phyloP scores from a whole-genome alignment of 2,329 filamentous ascomycete species.

The Scortechinia acanthostroma region DNA sequence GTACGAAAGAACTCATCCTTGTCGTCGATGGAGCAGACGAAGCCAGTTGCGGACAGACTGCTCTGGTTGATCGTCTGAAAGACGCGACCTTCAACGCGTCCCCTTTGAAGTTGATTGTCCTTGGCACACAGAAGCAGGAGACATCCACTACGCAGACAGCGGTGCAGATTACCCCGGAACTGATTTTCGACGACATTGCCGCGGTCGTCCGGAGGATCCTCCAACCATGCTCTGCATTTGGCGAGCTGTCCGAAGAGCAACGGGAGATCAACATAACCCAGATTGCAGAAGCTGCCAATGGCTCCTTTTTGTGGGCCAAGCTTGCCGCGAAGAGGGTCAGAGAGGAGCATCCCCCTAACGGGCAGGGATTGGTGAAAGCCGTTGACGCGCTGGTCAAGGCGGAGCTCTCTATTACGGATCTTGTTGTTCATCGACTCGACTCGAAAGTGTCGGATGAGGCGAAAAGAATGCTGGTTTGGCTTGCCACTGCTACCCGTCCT shows the following conservation, averaged over 20 bases:
- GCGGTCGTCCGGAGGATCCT: constrained; percentile 19
- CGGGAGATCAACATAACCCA: constrained; percentile 19
- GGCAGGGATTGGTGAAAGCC: constrained; percentile 14
- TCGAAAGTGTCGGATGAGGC: constrained; percentile 16
- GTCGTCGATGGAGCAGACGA: constrained; percentile 28
- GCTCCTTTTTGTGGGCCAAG: constrained; percentile 28
- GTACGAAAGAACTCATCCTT: constrained; percentile 22
- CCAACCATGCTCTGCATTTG: neutral
- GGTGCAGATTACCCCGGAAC: constrained; percentile 16
- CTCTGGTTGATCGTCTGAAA: constrained; percentile 16
- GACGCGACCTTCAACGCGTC: constrained; percentile 10
- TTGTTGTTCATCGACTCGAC: constrained; percentile 16
- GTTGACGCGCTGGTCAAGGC: constrained; percentile 15
- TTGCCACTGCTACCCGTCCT: constrained; percentile 23
- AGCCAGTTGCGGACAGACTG: constrained; percentile 15
- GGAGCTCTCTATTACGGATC: constrained; percentile 17
- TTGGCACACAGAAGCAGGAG: constrained; percentile 13
- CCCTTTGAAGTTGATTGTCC: constrained; percentile 17
- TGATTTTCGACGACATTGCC: constrained; percentile 24
- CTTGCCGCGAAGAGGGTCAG: constrained; percentile 18
- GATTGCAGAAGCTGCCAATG: constrained; percentile 19
- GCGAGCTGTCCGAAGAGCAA: constrained; percentile 15
- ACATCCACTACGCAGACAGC: constrained; percentile 3
- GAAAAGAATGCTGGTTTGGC: constrained; percentile 22
- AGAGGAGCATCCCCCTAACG: constrained; percentile 10